Conservation (phyloP, 352 stramenopile species). For the Thraustochytrium sp. region DNA sequence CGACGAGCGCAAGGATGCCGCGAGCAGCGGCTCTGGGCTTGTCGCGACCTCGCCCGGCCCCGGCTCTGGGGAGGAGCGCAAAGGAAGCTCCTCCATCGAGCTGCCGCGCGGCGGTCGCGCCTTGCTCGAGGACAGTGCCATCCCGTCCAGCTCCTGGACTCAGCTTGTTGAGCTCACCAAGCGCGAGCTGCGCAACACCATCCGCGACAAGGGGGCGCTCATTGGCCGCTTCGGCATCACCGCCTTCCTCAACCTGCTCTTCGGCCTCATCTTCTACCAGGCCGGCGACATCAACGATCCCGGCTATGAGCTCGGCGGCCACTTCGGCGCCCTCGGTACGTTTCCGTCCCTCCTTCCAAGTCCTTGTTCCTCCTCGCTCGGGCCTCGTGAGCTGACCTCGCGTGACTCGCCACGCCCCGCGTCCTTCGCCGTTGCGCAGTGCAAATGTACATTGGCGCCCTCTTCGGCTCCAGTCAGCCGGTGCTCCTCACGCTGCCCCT, state of each 20-base stretch:
- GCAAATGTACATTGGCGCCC: neutral
- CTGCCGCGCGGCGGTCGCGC: neutral
- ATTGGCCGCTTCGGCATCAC: constrained; percentile 46
- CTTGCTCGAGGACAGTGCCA: neutral
- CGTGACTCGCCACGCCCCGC: neutral
- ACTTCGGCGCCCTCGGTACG: constrained; percentile 47
- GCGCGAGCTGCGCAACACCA: constrained; percentile 46
- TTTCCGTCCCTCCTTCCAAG: neutral
- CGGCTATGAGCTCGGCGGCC: constrained; percentile 21
- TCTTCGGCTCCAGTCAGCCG: constrained; percentile 33
- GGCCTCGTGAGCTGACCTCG: neutral
- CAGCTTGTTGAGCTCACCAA: constrained; percentile 2
- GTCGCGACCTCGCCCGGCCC: too few species aligned
- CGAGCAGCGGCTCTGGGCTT: neutral
- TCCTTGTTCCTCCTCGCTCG: neutral
- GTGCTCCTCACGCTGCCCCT: constrained; percentile 54
- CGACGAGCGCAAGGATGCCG: neutral
- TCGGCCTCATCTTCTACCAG: constrained; percentile 44
- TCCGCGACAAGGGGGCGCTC: constrained; percentile 42
- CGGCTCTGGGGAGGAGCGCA: too few species aligned
- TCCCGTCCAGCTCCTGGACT: neutral
- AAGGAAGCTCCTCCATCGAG: neutral
- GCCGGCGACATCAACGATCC: constrained; percentile 25
- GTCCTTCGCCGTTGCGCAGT: neutral
- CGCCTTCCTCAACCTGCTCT: constrained; percentile 48